These are phyloP conservation scores for Cercospora sp. DNA, from an alignment of 2,329 filamentous ascomycete genomes.

Conservation along the genomic window DNA sequence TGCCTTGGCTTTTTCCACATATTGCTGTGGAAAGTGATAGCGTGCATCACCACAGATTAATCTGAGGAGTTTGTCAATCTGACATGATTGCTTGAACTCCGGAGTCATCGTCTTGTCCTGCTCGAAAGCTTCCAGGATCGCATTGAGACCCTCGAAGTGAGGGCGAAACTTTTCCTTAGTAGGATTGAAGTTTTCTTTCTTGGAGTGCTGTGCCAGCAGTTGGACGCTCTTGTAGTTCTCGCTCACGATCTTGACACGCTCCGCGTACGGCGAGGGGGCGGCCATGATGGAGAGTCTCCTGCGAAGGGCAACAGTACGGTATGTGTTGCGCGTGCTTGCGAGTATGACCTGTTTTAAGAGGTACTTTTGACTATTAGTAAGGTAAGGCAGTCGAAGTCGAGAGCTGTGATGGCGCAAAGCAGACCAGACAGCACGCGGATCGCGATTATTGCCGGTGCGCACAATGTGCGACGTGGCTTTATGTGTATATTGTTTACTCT, in stretches of 20 bases:
- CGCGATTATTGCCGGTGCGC: not conserved
- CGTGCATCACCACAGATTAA: constrained; percentile 19
- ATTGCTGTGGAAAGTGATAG: constrained; percentile 22
- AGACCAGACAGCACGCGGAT: not conserved
- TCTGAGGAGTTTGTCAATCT: constrained; percentile 22
- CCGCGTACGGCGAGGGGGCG: not conserved
- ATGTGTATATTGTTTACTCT: not conserved
- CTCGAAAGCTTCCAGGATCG: constrained; percentile 26
- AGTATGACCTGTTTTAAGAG: too few species aligned
- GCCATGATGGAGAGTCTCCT: not conserved
- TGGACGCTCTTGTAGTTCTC: not conserved
- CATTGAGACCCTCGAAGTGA: constrained; percentile 23
- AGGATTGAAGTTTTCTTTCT: constrained; percentile 1
- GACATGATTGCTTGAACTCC: constrained; percentile 18
- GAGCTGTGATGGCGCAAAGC: not conserved
- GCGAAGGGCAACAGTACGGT: too few species aligned
- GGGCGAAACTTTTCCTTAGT: not conserved
- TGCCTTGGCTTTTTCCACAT: constrained; percentile 19
- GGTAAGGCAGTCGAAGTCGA: not conserved
- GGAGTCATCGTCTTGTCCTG: constrained; percentile 25
- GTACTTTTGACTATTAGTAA: not conserved
- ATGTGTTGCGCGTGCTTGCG: not conserved
- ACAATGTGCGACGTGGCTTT: not conserved
- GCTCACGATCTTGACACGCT: not conserved
- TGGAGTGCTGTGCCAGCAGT: constrained; percentile 11